Base-by-base conservation (phyloP, 768 basidiomycete species). In the Sistotremastrum suecicum region DNA sequence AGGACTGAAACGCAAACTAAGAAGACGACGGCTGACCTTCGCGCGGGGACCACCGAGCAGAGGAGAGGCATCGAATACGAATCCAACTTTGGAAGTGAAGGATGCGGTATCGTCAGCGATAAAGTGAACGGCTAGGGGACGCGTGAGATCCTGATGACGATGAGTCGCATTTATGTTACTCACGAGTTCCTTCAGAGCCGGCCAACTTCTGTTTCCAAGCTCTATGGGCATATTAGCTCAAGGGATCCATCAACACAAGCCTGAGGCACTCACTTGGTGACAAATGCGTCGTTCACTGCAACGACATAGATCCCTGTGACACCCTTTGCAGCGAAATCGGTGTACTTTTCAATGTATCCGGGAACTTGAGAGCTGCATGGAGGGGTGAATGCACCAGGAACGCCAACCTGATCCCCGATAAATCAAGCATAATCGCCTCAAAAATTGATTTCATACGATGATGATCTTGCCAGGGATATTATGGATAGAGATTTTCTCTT, bases 271-370 rank as follows among this genome's bases (percentile, higher is more conserved):
- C 54, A 67, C 46, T 78, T 72, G 48, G 70, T 75, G 39, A 84
- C 81, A 54, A 83, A 90, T 5, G 71, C 69, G 57, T 92, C 88
- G 59, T 91, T 91, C 47, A 85, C 79, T 29, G 77, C 66, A 45
- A 91, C 63, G 45, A 90, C 72, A 50, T 77, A 81, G 49, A 87
- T 73, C 43, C 74, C 68, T 48, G 75, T 71, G 55, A 88, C 64
- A 7, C 84, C 88, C 61, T 86, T 89, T 3, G 66, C 72, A 63
- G 78, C 78, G 74, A 84, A 84, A 56, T 78, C 66, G 9, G 78
- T 71, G 60, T 74, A 81, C 44, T 70, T 68, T 45, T 70, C 58
- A 51, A 89, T 71, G 65, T 81, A 90, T 7, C 45, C 52, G 0
- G 74, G 76, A 28, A 80, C 61, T 53, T 84, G 80, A 7, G 63